Evolutionary conservation across 805 yeast genomes (phyloP).

Genomic region (Cyberlindnera euphorbiiphila): DNA sequence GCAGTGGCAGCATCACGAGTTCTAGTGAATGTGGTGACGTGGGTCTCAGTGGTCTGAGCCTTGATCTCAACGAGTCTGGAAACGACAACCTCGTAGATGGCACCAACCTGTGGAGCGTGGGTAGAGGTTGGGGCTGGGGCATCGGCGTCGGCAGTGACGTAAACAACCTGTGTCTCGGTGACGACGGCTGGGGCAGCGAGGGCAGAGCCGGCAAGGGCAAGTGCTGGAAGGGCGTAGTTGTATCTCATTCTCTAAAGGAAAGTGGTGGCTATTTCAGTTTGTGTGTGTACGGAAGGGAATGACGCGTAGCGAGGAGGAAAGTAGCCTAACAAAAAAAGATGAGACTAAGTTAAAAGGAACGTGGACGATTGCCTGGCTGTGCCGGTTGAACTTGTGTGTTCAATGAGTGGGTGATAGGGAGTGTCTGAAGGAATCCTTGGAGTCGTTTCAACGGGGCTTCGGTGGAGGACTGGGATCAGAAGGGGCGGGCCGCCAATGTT

Average conservation of each 20-base stretch:
- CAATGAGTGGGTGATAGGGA: no score
- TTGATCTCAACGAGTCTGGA: constrained; percentile 23
- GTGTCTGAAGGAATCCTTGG: no score
- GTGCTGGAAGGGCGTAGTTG: constrained; percentile 22
- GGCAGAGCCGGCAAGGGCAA: constrained; percentile 25
- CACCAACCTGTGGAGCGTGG: constrained; percentile 23
- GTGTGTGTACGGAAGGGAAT: background rate
- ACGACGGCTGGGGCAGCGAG: constrained; percentile 29
- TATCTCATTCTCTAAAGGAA: constrained; percentile 22
- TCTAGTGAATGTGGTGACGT: constrained; percentile 22
- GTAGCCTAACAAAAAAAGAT: no score
- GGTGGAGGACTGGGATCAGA: no score
- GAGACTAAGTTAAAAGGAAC: no score
- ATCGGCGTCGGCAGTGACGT: constrained; percentile 25
- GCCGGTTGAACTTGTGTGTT: no score
- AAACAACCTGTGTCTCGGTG: constrained; percentile 26
- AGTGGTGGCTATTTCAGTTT: background rate
- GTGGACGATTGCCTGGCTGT: no score
- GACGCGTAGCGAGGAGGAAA: constrained; percentile 4
- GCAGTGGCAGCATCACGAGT: constrained; percentile 18
- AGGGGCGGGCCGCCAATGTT: no score
- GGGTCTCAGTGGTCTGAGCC: constrained; percentile 23
- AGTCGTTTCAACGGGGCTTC: no score
- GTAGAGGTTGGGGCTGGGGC: constrained; percentile 16
- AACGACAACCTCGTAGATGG: constrained; percentile 24